A percentile compares a stretch with the other conserved stretches of the same genome.
Conservation (phyloP, 805 yeast species). For the Barnettozyma botsteinii region DNA sequence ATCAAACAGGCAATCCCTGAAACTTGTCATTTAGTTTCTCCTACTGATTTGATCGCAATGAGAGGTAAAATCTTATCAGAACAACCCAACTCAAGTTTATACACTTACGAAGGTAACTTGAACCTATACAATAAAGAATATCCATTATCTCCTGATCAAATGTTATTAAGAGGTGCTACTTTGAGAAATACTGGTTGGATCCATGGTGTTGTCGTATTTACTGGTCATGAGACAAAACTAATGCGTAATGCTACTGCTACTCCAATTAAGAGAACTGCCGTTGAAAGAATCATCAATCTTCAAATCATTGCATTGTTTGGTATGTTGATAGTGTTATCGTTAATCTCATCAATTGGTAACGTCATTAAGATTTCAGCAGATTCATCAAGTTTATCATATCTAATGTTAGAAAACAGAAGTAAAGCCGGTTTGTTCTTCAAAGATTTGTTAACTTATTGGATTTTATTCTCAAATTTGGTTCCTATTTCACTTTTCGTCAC, state of each 20-base stretch:
- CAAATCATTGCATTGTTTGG: conserved; percentile 87
- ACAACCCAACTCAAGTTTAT: conserved; percentile 88
- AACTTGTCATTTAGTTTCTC: conserved; percentile 67
- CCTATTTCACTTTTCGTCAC: conserved; percentile 96
- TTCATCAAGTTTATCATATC: conserved; percentile 50
- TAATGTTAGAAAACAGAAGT: conserved; percentile 62
- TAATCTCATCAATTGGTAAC: conserved; percentile 84
- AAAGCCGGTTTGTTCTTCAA: conserved; percentile 70
- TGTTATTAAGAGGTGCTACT: conserved; percentile 92
- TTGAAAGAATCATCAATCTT: conserved; percentile 87
- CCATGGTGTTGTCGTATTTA: conserved; percentile 87
- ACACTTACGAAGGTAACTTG: conserved; percentile 88
- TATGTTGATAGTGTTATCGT: conserved; percentile 64
- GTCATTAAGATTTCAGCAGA: conserved; percentile 62
- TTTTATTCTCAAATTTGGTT: conserved; percentile 91
- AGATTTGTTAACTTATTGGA: conserved; percentile 92
- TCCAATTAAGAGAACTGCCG: conserved; percentile 95
- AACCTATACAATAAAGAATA: conserved; percentile 51
- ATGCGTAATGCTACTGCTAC: conserved; percentile 99
- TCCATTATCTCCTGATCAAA: conserved; percentile 84
- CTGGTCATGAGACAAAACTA: conserved; percentile 96
- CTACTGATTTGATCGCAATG: conserved; percentile 47
- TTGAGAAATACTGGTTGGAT: conserved; percentile 93
- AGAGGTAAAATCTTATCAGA: conserved; percentile 71
- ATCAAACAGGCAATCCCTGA: conserved; percentile 85